Evolutionary conservation across 2,329 filamentous ascomycete genomes (phyloP), one percentile per base, ranked within the genome.

Genomic region (Diaporthe helianthi): DNA sequence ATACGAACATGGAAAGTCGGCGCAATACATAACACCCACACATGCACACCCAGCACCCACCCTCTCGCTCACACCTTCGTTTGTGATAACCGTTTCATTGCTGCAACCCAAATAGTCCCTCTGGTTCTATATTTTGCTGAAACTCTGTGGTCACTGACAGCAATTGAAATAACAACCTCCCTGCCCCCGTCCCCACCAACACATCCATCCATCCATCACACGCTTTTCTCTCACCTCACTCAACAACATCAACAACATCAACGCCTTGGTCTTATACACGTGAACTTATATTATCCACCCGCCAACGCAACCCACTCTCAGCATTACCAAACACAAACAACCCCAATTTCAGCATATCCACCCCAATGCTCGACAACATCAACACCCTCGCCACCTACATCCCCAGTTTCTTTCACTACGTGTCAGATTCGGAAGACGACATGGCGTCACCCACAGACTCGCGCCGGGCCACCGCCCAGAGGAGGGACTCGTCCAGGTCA

Each of bases 401-500:
- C 26, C 69, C 69, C 4, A 38, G 47, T 68, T 52, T 71, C 31
- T 71, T 71, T 64, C 53, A 67, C 36, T 58, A 71, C 47, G 38
- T 24, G 26, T 64, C 67, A 63, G 69, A 71, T 41, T 71, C 69
- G 24, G 69, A 70, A 38, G 70, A 71, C 68, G 68, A 72, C 13
- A 67, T 58, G 82, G 78, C 78, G 71, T 78, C 78, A 67, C 74
- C 75, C 63, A 73, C 80, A 75, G 79, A 82, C 58, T 67, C 77
- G 31, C 76, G 77, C 74, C 74, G 74, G 12, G 46, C 44, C n/a
- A 71, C 72, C 65, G 74, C 79, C 71, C 73, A 77, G 55, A 78
- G 79, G 72, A 77, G 82, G 71, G 79, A 82, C 58, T 81, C 83
- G 1, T 81, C 82, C 24, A 80, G 82, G 51, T 77, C 79, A 38